phyloP scores from a whole-genome alignment of 1,284 basidiomycete genomes.

The Puccinia polysora region DNA sequence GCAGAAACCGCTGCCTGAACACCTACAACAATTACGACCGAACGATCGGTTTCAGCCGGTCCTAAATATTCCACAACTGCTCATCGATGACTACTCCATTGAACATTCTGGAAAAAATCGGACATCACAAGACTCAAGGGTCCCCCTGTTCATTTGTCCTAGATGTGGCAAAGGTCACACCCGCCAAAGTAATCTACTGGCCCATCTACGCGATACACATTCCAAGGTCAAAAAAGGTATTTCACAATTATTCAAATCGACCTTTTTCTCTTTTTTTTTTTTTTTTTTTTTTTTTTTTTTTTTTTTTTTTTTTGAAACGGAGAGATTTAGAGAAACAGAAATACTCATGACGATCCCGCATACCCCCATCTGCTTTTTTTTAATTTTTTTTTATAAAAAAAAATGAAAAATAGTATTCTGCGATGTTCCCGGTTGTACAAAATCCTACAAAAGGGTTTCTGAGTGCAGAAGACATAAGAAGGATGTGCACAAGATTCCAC shows the following conservation, averaged over 20 bases:
- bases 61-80: neutral
- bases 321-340: too few relatives aligned
- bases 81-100: conserved; percentile 1
- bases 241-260: too few relatives aligned
- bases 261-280: too few relatives aligned
- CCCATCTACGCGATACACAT: conserved; percentile 43
- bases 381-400: neutral
- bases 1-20: neutral
- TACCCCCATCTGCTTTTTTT: neutral
- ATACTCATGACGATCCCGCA: neutral
- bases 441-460: conserved; percentile 41
- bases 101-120: neutral
- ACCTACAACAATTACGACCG: neutral
- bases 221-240: conserved; percentile 36
- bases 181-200: conserved; percentile 38
- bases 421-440: conserved; percentile 28
- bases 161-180: conserved; percentile 38
- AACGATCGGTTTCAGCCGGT: too few relatives aligned
- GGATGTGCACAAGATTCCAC: conserved; percentile 33
- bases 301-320: neutral
- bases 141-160: conserved; percentile 33
- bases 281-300: too few relatives aligned
- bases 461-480: conserved; percentile 39
- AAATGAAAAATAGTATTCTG: conserved; percentile 22
- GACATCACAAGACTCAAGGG: neutral